phyloP scores from a whole-genome alignment of 164 flowering plant species.

The Tetrastigma voinierianum region DNA sequence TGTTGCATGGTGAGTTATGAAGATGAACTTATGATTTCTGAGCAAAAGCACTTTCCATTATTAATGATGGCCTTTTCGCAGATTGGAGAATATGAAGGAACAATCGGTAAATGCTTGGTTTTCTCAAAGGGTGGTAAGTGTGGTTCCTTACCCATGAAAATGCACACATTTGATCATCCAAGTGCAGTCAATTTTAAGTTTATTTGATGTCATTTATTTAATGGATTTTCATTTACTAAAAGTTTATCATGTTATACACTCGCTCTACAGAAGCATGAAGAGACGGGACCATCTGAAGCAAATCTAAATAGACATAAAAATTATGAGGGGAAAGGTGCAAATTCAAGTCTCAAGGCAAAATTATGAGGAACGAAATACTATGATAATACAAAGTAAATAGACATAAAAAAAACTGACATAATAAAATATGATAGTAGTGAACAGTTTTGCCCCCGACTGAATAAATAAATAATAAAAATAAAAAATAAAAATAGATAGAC shows the following conservation, averaged over 20 bases:
- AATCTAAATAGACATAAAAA: too few relatives aligned
- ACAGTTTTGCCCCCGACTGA: too few relatives aligned
- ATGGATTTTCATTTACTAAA: too few relatives aligned
- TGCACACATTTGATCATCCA: too few relatives aligned
- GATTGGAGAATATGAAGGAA: conserved; percentile 79
- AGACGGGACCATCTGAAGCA: conserved; percentile 60
- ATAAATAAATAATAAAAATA: too few relatives aligned
- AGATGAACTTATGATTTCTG: background rate
- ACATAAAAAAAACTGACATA: too few relatives aligned
- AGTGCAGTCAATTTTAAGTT: too few relatives aligned
- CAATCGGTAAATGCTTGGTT: conserved; percentile 69
- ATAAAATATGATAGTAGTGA: too few relatives aligned
- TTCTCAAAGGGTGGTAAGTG: conserved; percentile 62
- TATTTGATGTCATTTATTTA: too few relatives aligned
- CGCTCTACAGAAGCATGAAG: conserved; percentile 48
- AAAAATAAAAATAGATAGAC: too few relatives aligned
- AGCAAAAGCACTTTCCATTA: background rate
- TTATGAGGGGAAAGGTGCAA: conserved; percentile 41
- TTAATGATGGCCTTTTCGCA: conserved; percentile 22
- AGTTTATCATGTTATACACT: background rate
- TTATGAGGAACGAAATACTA: conserved; percentile 46
- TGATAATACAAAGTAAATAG: too few relatives aligned
- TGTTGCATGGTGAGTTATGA: background rate
- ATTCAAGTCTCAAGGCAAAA: conserved; percentile 44
- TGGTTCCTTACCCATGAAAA: background rate